A percentile compares a stretch with the other conserved stretches of the same genome.
These are phyloP conservation scores for Pyrenochaeta sp. DNA, from an alignment of 2,329 filamentous ascomycete genomes.

Conservation along the genomic window DNA sequence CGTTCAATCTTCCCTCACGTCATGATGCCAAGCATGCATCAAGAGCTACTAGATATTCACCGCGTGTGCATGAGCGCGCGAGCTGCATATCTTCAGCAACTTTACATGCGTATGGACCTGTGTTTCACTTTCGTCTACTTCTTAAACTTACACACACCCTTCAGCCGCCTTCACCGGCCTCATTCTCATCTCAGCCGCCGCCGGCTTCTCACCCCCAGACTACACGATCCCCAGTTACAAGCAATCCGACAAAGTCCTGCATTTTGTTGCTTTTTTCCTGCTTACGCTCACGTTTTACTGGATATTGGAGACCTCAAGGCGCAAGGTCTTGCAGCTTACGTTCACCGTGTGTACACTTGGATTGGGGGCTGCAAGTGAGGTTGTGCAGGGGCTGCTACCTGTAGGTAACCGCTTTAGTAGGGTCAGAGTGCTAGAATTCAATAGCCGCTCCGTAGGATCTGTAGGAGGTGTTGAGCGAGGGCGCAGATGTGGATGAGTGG, in stretches of 20 bases:
- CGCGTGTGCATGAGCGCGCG: conserved; percentile 7
- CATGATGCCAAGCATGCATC: conserved; percentile 10
- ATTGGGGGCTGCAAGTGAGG: conserved; percentile 77
- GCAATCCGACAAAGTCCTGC: conserved; percentile 82
- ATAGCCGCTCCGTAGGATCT: too few species aligned
- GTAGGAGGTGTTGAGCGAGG: not conserved
- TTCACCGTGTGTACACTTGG: conserved; percentile 78
- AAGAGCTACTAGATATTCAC: conserved; percentile 17
- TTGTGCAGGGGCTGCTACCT: conserved; percentile 76
- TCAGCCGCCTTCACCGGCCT: conserved; percentile 65
- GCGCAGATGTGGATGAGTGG: too few species aligned
- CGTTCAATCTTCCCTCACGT: conserved; percentile 42
- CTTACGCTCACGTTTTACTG: conserved; percentile 93
- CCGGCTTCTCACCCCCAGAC: conserved; percentile 70
- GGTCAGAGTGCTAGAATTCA: too few species aligned
- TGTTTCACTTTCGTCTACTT: not conserved
- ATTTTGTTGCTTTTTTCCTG: conserved; percentile 87
- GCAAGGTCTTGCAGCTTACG: conserved; percentile 84
- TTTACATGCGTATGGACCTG: not conserved
- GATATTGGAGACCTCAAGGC: conserved; percentile 89
- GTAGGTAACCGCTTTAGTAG: conserved; percentile 35
- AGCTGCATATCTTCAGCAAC: not conserved
- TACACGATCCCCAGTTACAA: conserved; percentile 69
- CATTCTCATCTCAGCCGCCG: conserved; percentile 71
- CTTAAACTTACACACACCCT: not conserved